Evolutionary conservation across 2,329 filamentous ascomycete genomes (phyloP).

Genomic region (Xylariaceae sp.): DNA sequence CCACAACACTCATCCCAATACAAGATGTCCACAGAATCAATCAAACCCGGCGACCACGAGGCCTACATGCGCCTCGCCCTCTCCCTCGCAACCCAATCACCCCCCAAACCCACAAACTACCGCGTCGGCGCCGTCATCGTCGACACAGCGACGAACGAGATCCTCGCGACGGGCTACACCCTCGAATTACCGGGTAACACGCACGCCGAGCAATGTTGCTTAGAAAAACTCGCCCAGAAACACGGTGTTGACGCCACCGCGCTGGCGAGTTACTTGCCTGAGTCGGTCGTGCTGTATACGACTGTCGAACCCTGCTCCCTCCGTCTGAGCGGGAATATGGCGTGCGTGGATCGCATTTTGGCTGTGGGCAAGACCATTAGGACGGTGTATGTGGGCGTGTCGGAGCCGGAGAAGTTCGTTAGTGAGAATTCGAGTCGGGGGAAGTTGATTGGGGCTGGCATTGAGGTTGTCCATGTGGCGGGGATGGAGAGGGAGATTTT

Average conservation of each 20-base stretch:
- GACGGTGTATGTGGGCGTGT: slow-evolving; percentile 80
- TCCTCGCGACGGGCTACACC: slow-evolving; percentile 82
- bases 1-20: background rate
- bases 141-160: slow-evolving; percentile 46
- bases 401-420: slow-evolving; percentile 88
- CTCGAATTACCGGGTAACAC: slow-evolving; percentile 89
- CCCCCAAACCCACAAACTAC: slow-evolving; percentile 86
- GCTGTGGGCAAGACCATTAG: slow-evolving; percentile 56
- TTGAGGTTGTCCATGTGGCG: slow-evolving; percentile 65
- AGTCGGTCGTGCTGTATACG: slow-evolving; percentile 68
- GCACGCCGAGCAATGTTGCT: slow-evolving; percentile 89
- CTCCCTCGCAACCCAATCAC: slow-evolving; percentile 69
- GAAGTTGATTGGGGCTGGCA: slow-evolving; percentile 65
- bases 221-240: slow-evolving; percentile 62
- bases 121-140: slow-evolving; percentile 89
- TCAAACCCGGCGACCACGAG: slow-evolving; percentile 40
- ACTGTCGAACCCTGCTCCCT: slow-evolving; percentile 84
- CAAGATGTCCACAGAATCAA: slow-evolving; percentile 10
- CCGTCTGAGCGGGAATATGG: slow-evolving; percentile 66
- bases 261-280: slow-evolving; percentile 47
- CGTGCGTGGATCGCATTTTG: slow-evolving; percentile 77
- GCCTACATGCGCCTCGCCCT: slow-evolving; percentile 65
- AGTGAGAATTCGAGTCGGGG: slow-evolving; percentile 69
- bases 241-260: slow-evolving; percentile 48
- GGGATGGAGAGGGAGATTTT: slow-evolving; percentile 80